phyloP scores from a whole-genome alignment of 345 rosid species.

The Salix viminalis region DNA sequence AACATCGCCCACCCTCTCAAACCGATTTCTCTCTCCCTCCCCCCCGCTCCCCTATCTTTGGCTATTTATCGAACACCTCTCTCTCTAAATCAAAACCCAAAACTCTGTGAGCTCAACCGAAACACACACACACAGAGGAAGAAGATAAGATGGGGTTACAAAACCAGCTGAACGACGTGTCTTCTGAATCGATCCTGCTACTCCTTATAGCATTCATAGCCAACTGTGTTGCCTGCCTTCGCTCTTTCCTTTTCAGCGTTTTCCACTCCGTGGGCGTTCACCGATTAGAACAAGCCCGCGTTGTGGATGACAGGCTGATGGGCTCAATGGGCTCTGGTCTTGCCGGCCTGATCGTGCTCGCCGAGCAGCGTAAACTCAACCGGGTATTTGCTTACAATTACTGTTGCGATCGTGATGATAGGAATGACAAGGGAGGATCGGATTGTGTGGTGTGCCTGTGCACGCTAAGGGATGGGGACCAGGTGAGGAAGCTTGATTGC shows the following conservation, averaged over 20 bases:
- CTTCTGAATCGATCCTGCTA: constrained; percentile 75
- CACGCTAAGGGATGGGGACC: constrained; percentile 62
- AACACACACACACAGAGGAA: background rate
- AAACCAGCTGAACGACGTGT: constrained; percentile 62
- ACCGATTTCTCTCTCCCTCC: background rate
- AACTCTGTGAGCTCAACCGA: background rate
- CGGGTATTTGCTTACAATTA: constrained; percentile 43
- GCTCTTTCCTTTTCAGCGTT: constrained; percentile 36
- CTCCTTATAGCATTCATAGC: constrained; percentile 57
- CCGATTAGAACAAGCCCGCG: constrained; percentile 12
- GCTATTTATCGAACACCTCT: background rate
- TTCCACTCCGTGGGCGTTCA: constrained; percentile 24
- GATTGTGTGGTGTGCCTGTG: constrained; percentile 67
- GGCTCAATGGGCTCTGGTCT: constrained; percentile 46
- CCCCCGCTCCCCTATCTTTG: background rate
- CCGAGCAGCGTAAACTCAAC: constrained; percentile 64
- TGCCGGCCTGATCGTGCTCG: constrained; percentile 44
- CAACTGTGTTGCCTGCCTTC: constrained; percentile 44
- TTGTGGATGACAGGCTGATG: constrained; percentile 14
- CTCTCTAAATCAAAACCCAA: background rate
- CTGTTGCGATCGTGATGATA: constrained; percentile 8
- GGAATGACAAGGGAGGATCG: constrained; percentile 4
- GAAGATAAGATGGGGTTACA: constrained; percentile 56
- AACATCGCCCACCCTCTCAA: background rate
- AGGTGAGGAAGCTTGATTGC: constrained; percentile 72